Percentiles rank a stretch among this genome's conserved stretches.
phyloP scores from a whole-genome alignment of 768 basidiomycete species.

The Exidia glandulosa region DNA sequence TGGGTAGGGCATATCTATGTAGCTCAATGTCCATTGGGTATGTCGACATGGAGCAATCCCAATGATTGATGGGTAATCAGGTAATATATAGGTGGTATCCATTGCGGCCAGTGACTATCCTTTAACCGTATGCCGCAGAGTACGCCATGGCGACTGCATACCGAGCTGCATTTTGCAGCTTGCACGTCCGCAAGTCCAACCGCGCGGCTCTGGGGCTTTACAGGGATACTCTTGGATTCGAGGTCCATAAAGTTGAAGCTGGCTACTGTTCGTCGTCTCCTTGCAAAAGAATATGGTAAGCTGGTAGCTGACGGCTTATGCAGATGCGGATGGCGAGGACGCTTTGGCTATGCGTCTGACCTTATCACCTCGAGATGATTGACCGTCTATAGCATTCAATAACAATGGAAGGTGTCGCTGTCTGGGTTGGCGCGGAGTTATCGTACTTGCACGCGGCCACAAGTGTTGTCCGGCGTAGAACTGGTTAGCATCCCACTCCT shows the following conservation, averaged over 20 bases:
- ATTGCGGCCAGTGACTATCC: not conserved
- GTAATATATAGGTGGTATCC: slow-evolving; percentile 37
- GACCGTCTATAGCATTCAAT: too few species aligned
- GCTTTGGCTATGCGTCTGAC: slow-evolving; percentile 79
- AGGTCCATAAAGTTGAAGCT: slow-evolving; percentile 33
- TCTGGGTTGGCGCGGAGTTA: too few species aligned
- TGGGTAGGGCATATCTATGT: too few species aligned
- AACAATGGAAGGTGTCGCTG: too few species aligned
- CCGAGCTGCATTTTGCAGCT: slow-evolving; percentile 28
- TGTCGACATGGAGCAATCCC: too few species aligned
- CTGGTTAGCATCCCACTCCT: too few species aligned
- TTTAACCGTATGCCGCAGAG: slow-evolving; percentile 18
- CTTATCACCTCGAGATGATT: not conserved
- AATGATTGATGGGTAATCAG: too few species aligned
- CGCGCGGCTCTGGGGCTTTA: slow-evolving; percentile 37
- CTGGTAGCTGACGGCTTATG: not conserved
- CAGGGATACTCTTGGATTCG: slow-evolving; percentile 36
- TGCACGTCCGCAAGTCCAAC: slow-evolving; percentile 38
- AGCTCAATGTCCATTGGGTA: too few species aligned
- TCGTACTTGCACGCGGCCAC: too few species aligned
- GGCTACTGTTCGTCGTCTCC: slow-evolving; percentile 27
- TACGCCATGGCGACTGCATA: slow-evolving; percentile 36
- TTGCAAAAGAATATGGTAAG: not conserved
- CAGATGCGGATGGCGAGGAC: slow-evolving; percentile 92
- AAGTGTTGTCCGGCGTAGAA: too few species aligned